Conservation (phyloP, 257 asterid genomes). For the Verbena officinalis region DNA sequence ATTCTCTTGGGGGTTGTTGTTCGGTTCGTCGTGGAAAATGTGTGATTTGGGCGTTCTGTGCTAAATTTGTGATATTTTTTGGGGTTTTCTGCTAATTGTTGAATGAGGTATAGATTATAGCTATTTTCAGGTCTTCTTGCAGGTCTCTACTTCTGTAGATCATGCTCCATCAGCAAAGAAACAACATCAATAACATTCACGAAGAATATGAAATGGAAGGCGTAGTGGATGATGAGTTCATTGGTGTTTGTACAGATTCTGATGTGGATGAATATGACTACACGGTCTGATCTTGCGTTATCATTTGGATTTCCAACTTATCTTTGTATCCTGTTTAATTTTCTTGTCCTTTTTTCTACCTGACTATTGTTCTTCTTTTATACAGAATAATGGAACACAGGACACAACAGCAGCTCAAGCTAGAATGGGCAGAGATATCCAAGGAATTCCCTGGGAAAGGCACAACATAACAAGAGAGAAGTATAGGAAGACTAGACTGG, state of each 20-base stretch:
- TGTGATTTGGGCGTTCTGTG: too few relatives aligned
- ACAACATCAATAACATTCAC: conserved; percentile 55
- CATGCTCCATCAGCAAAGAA: conserved; percentile 52
- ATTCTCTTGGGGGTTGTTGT: too few relatives aligned
- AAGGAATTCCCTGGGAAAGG: conserved; percentile 73
- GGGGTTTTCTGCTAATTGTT: neutral
- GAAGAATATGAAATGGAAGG: conserved; percentile 70
- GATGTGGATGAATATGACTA: conserved; percentile 61
- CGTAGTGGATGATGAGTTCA: conserved; percentile 55
- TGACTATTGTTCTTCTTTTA: neutral
- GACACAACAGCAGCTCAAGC: conserved; percentile 70
- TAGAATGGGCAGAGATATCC: conserved; percentile 66
- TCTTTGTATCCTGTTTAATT: conserved; percentile 1
- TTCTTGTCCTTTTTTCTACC: neutral
- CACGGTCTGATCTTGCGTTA: conserved; percentile 42
- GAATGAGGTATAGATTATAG: neutral
- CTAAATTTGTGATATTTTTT: too few relatives aligned
- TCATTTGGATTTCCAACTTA: neutral
- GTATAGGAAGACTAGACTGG: conserved; percentile 66
- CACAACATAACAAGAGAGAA: conserved; percentile 54
- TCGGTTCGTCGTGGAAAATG: too few relatives aligned
- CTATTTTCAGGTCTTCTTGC: neutral
- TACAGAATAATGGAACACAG: conserved; percentile 53
- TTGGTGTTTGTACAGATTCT: conserved; percentile 52
- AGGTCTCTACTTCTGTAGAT: conserved; percentile 39